These are phyloP conservation scores for Neurospora sp. DNA, from an alignment of 495 filamentous ascomycete genomes.

Conservation along the genomic window DNA sequence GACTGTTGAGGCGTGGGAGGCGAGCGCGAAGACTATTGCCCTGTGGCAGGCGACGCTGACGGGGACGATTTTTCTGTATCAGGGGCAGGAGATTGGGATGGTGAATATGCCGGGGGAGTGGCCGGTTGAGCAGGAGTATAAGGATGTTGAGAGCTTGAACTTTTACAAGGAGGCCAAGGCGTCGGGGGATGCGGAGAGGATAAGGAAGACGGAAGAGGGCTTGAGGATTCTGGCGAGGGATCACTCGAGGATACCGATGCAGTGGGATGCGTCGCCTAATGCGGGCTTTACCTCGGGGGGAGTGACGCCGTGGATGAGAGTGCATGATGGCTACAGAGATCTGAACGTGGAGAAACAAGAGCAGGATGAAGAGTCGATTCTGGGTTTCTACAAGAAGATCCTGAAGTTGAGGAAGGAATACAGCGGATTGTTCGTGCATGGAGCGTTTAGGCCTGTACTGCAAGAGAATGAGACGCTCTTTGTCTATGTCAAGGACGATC, in stretches of 20 bases:
- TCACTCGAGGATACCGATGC: conserved; percentile 52
- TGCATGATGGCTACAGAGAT: conserved; percentile 31
- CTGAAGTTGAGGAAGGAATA: conserved; percentile 38
- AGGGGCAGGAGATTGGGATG: conserved; percentile 65
- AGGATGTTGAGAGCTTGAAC: conserved; percentile 53
- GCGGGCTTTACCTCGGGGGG: conserved; percentile 38
- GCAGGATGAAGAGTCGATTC: conserved; percentile 24
- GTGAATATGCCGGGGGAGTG: conserved; percentile 51
- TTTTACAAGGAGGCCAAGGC: conserved; percentile 38
- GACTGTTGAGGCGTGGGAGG: conserved; percentile 32
- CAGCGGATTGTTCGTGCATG: conserved; percentile 51
- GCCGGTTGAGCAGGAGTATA: conserved; percentile 49
- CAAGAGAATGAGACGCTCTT: conserved; percentile 13
- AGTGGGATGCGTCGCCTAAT: conserved; percentile 44
- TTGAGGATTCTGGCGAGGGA: conserved; percentile 47
- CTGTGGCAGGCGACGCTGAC: conserved; percentile 36
- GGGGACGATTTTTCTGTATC: conserved; percentile 48
- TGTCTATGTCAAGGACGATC: conserved; percentile 7
- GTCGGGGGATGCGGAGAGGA: conserved; percentile 16
- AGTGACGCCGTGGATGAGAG: conserved; percentile 42
- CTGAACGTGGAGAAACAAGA: conserved; percentile 37
- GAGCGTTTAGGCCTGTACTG: conserved; percentile 35
- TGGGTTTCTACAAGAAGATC: conserved; percentile 37
- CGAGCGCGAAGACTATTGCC: conserved; percentile 53
- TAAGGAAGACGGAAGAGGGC: conserved; percentile 28